Evolutionary conservation across 2,329 filamentous ascomycete genomes (phyloP), one percentile per base, ranked within the genome.

Genomic region (Neopestalotiopsis clavispora): DNA sequence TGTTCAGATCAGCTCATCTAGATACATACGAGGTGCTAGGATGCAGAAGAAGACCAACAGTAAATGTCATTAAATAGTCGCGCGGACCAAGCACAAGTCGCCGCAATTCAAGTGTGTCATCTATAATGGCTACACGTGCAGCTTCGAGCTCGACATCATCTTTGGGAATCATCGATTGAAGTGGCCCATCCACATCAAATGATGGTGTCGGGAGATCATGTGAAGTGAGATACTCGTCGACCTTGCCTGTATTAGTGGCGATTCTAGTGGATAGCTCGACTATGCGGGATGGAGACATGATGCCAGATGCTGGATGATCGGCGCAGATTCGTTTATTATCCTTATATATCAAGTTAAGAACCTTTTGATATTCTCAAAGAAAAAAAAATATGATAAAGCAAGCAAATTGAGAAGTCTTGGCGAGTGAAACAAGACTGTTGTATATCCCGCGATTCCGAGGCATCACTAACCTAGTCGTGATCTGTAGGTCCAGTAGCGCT

Each of bases 71-170:
- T 20, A 74, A 30, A 28, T 74, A 67, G 9, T 75, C 74, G 9
- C 66, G 65, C 0, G 73, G 72, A 1, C 71, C 72, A 9, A 72
- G 67, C 65, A 75, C 68, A 7, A 74, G 58, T 12, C 68, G 20
- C 10, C 65, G 71, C 17, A 75, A 66, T 67, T 75, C 73, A 1
- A 60, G 49, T 3, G 52, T 67, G 34, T 74, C 72, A 3, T 71
- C 57, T 6, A 73, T 69, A 1, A 73, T 69, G 5, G 67, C 59
- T 20, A 69, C 67, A 56, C 70, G 70, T 4, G 70, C 68, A 4
- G 45, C 59, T 32, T 20, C 56, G 23, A 74, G 65, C 1, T 72
- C 69, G 0, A 49, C 40, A 38, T 71, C 60, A 2, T 23, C 42
- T 5, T 62, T n/a, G 4, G 69, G 71, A 10, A 71, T 65, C 14